phyloP scores from a whole-genome alignment of 352 stramenopile genomes.

The Globisporangium canariense region DNA sequence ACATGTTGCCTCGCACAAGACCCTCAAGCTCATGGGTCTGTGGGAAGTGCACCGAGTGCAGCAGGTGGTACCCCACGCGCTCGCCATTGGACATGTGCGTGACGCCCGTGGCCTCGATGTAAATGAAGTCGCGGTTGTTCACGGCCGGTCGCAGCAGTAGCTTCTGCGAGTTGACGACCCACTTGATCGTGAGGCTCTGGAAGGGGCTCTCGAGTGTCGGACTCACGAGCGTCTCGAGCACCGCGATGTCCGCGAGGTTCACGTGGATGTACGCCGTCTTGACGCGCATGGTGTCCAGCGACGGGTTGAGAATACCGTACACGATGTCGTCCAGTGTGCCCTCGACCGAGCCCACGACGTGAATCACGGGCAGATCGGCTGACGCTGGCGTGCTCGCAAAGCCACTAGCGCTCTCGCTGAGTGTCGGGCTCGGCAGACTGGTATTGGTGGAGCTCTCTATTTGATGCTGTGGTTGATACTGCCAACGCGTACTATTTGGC shows the following conservation, averaged over 20 bases:
- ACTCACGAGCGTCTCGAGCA: slow-evolving; percentile 30
- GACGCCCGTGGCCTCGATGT: slow-evolving; percentile 27
- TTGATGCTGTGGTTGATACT: not conserved
- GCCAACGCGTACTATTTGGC: not conserved
- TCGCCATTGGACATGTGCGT: slow-evolving; percentile 23
- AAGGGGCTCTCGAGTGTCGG: slow-evolving; percentile 28
- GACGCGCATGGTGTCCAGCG: slow-evolving; percentile 30
- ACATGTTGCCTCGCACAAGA: slow-evolving; percentile 35
- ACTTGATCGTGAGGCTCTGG: slow-evolving; percentile 34
- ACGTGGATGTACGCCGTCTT: slow-evolving; percentile 39
- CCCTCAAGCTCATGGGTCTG: slow-evolving; percentile 8
- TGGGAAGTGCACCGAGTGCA: slow-evolving; percentile 34
- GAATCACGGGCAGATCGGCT: slow-evolving; percentile 22
- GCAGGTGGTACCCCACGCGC: slow-evolving; percentile 29
- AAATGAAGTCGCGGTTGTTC: slow-evolving; percentile 31
- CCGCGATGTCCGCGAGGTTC: slow-evolving; percentile 35
- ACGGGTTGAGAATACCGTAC: slow-evolving; percentile 32
- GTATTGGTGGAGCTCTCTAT: not conserved
- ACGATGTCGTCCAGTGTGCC: slow-evolving; percentile 39
- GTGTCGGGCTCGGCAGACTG: not conserved
- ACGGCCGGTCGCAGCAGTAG: slow-evolving; percentile 26
- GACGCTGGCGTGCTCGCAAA: slow-evolving; percentile 4
- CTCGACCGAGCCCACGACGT: slow-evolving; percentile 31
- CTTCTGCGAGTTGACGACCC: slow-evolving; percentile 28
- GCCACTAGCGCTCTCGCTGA: not conserved